Base-by-base conservation (phyloP, 2,329 filamentous ascomycete species). In the Aspergillus caelatus region DNA sequence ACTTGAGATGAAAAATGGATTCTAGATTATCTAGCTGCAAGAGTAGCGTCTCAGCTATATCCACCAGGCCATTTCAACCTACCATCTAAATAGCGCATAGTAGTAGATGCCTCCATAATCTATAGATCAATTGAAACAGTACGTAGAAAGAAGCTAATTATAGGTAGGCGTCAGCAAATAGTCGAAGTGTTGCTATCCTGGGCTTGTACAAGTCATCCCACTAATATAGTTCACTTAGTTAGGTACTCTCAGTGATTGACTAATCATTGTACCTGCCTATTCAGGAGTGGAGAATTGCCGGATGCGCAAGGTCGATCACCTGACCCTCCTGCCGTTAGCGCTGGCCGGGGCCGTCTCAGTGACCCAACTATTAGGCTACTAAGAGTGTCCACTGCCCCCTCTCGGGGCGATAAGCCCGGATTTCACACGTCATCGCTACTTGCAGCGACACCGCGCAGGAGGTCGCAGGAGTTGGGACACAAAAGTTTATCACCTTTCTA, bases 361-460 rank as follows among this genome's bases (percentile, higher is more conserved):
- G 30, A 39, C 52, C 52, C 52, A 55, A 39, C 30, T 39, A 36
- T 23, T 55, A 55, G 52, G 52, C 52, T 55, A 50, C 30, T 52
- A 32, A 36, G 26, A 54, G 48, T 54, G 50, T 60, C 50, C 61
- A 60, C 56, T 39, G n/a, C 48, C 39, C 62, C 34, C 55, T 41
- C 52, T 62, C 34, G 39, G 41, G 30, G 52, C 52, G 50, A 57
- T 55, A 60, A 50, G 52, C 58, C 62, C 59, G 41, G 39, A 39
- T 57, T 41, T 64, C 60, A 67, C 65, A 67, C 65, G 67, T 68
- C 67, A 68, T 68, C 54, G 61, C 54, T 55, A 32, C 28, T 32
- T 32, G 48, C 21, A 41, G 26, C 59, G n/a, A 41, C 48, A 28
- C 58, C 30, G 30, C 32, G 45, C 14, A 16, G 34, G 34, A 36